Percentiles rank a stretch among this genome's conserved stretches.
Evolutionary conservation across 2,329 filamentous ascomycete species (phyloP).

Genomic region (Shiraia bambusicola): DNA sequence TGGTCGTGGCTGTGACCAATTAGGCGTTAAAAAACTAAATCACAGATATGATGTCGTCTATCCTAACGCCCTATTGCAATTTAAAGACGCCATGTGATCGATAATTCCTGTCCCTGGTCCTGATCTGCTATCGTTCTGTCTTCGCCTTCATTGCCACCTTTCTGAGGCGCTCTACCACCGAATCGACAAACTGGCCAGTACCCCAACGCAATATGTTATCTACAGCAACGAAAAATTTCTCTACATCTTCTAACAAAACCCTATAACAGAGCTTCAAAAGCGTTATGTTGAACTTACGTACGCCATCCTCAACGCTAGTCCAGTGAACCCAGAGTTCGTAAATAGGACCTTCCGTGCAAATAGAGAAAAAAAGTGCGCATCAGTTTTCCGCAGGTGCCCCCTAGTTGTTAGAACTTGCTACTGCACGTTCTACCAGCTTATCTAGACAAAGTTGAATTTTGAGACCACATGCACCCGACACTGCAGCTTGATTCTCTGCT

Average conservation of each 20-base stretch:
- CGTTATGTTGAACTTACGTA: constrained; percentile 8
- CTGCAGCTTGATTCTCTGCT: constrained; percentile 18
- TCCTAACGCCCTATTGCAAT: no score
- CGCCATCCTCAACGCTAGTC: constrained; percentile 10
- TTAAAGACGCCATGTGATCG: no score
- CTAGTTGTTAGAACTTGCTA: constrained; percentile 3
- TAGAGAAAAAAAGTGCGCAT: constrained; percentile 22
- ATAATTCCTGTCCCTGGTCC: no score
- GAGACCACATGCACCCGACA: constrained; percentile 11
- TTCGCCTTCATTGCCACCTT: constrained; percentile 3
- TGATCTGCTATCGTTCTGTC: no score
- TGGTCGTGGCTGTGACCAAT: no score
- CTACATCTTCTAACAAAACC: constrained; percentile 1
- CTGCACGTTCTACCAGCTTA: constrained; percentile 2
- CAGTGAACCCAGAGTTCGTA: constrained; percentile 25
- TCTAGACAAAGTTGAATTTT: constrained; percentile 12
- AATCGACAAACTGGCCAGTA: constrained; percentile 4
- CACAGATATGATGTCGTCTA: no score
- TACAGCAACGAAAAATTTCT: constrained; percentile 6
- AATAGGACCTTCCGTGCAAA: constrained; percentile 22
- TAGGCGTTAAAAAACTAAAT: no score
- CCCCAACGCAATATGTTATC: constrained; percentile 6
- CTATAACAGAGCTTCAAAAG: constrained; percentile 6
- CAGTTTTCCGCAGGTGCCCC: constrained; percentile 3
- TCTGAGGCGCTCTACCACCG: constrained; percentile 2